Percentiles rank a stretch among this genome's conserved stretches.
phyloP scores from a whole-genome alignment of 805 yeast species.

The Kodamaea kakaduensis region DNA sequence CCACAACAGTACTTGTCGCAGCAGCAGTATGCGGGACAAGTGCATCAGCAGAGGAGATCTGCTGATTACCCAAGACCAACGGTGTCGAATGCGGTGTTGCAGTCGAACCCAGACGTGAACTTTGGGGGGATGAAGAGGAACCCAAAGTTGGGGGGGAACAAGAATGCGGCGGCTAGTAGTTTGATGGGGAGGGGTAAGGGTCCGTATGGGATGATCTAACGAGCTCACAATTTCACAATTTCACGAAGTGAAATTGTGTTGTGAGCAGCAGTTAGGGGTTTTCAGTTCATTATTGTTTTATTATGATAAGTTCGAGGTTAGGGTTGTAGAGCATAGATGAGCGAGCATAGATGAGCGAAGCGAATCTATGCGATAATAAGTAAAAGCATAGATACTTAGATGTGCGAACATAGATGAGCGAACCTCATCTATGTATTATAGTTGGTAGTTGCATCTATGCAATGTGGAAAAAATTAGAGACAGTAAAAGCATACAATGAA shows the following conservation, averaged over 20 bases:
- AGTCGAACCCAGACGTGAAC: conserved; percentile 39
- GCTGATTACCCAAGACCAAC: conserved; percentile 18
- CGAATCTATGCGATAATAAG: too few relatives aligned
- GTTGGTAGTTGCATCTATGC: too few relatives aligned
- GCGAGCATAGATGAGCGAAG: too few relatives aligned
- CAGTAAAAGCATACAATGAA: too few relatives aligned
- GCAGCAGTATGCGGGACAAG: conserved; percentile 6
- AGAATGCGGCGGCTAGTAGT: conserved; percentile 11
- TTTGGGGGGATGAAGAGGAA: conserved; percentile 18
- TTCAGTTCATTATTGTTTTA: conserved; percentile 1
- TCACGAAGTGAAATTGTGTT: too few relatives aligned
- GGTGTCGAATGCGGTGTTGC: conserved; percentile 36
- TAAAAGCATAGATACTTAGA: too few relatives aligned
- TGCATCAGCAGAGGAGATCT: conserved; percentile 2
- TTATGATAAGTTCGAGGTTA: background rate
- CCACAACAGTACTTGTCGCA: conserved; percentile 8
- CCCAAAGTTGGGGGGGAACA: conserved; percentile 8
- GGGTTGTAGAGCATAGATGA: background rate
- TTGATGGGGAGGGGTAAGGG: conserved; percentile 17
- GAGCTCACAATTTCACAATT: too few relatives aligned
- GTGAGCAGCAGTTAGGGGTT: too few relatives aligned
- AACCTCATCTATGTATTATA: too few relatives aligned
- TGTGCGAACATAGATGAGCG: too few relatives aligned
- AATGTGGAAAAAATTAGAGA: too few relatives aligned
- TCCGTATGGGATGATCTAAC: conserved; percentile 12